phyloP scores from a whole-genome alignment of 768 basidiomycete genomes.

The Pholiota microspora region DNA sequence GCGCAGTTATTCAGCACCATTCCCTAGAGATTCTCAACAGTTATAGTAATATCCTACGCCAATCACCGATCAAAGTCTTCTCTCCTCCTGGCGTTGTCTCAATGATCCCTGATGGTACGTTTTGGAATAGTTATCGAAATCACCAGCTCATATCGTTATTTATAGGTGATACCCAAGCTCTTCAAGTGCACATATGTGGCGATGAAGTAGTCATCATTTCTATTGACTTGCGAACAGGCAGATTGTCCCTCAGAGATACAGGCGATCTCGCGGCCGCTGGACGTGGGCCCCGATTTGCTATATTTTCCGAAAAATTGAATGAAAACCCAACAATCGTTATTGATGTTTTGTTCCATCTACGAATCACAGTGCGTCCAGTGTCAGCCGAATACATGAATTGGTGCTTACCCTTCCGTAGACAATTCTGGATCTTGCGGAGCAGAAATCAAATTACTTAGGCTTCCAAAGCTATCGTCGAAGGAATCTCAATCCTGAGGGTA shows the following conservation, averaged over 20 bases:
- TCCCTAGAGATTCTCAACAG: constrained; percentile 56
- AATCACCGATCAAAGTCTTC: constrained; percentile 55
- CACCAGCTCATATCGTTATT: constrained; percentile 1
- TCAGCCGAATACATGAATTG: background rate
- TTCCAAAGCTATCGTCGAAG: constrained; percentile 68
- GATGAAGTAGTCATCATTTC: constrained; percentile 76
- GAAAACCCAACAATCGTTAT: constrained; percentile 61
- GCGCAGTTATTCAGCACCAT: constrained; percentile 63
- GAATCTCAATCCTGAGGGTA: constrained; percentile 68
- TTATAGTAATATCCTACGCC: constrained; percentile 55
- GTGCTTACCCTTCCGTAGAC: constrained; percentile 45
- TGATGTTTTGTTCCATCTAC: constrained; percentile 54
- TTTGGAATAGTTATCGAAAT: background rate
- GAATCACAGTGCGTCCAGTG: constrained; percentile 53
- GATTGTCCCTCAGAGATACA: constrained; percentile 74
- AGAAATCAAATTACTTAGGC: constrained; percentile 86
- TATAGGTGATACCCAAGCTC: constrained; percentile 51
- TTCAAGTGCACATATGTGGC: constrained; percentile 71
- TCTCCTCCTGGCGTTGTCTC: constrained; percentile 57
- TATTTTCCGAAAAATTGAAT: constrained; percentile 62
- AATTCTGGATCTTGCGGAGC: constrained; percentile 77
- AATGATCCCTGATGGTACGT: constrained; percentile 52
- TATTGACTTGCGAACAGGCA: constrained; percentile 79
- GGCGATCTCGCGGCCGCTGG: constrained; percentile 78
- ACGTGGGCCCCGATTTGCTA: constrained; percentile 62